Conservation (phyloP, 495 filamentous ascomycete species). For the Neurospora sp. region DNA sequence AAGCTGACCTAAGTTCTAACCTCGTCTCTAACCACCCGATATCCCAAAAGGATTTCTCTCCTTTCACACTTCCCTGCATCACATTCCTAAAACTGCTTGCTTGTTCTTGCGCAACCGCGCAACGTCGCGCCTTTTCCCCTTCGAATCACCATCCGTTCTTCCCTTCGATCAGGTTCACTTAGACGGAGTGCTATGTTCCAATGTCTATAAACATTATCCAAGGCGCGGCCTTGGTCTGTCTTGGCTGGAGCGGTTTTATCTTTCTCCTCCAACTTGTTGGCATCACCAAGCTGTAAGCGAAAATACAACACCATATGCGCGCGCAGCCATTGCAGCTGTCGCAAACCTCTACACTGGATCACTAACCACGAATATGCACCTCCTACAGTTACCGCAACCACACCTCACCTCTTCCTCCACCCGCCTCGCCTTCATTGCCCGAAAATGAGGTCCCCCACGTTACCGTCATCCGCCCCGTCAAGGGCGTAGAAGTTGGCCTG, state of each 20-base stretch:
- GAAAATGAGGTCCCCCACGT: conserved; percentile 59
- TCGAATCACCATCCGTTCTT: background rate
- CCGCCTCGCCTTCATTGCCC: conserved; percentile 35
- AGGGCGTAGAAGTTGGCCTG: conserved; percentile 81
- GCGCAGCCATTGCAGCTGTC: background rate
- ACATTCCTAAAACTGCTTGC: background rate
- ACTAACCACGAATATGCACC: conserved; percentile 6
- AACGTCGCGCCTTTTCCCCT: background rate
- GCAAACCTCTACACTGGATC: background rate
- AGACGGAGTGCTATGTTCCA: conserved; percentile 17
- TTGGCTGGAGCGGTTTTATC: conserved; percentile 41
- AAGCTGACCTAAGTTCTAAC: background rate
- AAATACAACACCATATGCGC: background rate
- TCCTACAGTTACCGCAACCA: conserved; percentile 40
- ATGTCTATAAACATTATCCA: conserved; percentile 29
- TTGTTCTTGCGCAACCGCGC: background rate
- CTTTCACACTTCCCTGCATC: background rate
- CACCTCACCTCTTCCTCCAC: conserved; percentile 30
- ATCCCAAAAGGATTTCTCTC: background rate
- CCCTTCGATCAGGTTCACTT: background rate
- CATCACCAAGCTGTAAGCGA: conserved; percentile 39
- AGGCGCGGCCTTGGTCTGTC: conserved; percentile 32
- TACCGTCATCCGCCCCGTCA: conserved; percentile 86
- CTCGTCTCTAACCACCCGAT: background rate
- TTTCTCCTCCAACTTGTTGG: conserved; percentile 41